Conservation (phyloP, 108 stramenopile genomes). For the Nitzschia putrida region DNA sequence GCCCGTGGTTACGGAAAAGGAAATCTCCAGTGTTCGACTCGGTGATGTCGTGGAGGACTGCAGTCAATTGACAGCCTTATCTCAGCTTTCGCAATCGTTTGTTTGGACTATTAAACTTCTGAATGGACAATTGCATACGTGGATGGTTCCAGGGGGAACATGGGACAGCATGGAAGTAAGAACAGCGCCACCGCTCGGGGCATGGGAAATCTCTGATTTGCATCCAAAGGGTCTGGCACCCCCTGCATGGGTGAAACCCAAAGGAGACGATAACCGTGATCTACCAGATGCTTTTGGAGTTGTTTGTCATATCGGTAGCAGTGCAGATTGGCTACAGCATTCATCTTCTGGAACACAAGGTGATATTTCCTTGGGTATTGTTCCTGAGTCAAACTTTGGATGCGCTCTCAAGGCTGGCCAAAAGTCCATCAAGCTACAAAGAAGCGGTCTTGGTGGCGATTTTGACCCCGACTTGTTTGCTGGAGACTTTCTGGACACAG, state of each 20-base stretch:
- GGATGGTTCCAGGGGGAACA: conserved; percentile 34
- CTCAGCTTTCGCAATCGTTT: background rate
- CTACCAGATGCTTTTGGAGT: conserved; percentile 9
- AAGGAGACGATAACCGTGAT: background rate
- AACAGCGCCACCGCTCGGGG: too few relatives aligned
- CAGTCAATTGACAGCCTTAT: too few relatives aligned
- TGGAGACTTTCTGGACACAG: conserved; percentile 18
- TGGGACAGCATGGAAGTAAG: background rate
- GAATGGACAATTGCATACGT: conserved; percentile 32
- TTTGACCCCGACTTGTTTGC: conserved; percentile 19
- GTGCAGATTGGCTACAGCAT: conserved; percentile 39
- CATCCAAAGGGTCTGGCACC: conserved; percentile 5
- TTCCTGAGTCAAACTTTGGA: conserved; percentile 34
- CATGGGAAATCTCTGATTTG: too few relatives aligned
- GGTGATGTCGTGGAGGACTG: conserved; percentile 15
- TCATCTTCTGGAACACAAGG: conserved; percentile 29
- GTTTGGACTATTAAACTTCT: conserved; percentile 42
- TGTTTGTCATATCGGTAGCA: conserved; percentile 26
- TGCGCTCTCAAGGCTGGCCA: conserved; percentile 36
- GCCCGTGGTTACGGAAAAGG: conserved; percentile 2
- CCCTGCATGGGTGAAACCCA: background rate
- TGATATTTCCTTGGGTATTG: conserved; percentile 35
- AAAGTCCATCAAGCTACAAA: conserved; percentile 15
- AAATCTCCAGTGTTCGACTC: conserved; percentile 27
- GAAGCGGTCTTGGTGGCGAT: conserved; percentile 16